Evolutionary conservation across 768 basidiomycete species (phyloP).

Genomic region (Hypholoma sublateritium): DNA sequence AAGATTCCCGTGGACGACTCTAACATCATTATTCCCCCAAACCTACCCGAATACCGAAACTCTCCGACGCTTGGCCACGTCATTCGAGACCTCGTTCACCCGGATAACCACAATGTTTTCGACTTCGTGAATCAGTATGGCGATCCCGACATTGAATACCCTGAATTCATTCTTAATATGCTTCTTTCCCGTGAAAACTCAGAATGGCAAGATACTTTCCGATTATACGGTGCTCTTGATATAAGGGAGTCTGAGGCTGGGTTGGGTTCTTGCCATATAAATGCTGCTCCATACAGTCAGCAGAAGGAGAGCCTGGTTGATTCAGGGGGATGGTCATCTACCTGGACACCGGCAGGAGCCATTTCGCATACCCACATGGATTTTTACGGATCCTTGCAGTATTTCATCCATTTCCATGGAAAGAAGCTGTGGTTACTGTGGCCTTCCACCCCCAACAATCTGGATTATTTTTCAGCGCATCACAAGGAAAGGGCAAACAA

Average conservation of each 20-base stretch:
- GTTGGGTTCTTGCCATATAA: not conserved
- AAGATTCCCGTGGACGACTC: not conserved
- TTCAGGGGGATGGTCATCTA: not conserved
- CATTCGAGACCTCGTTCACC: not conserved
- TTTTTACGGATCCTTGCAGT: conserved; percentile 2
- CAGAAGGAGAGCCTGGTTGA: not conserved
- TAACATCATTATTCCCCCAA: not conserved
- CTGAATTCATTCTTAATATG: not conserved
- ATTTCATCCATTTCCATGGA: conserved; percentile 6
- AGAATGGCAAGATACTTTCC: not conserved
- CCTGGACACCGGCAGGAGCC: not conserved
- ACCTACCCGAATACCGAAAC: not conserved
- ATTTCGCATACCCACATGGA: conserved; percentile 7
- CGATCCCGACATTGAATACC: not conserved
- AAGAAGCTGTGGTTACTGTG: conserved; percentile 7
- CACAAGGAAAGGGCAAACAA: not conserved
- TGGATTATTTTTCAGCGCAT: not conserved
- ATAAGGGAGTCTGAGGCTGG: not conserved
- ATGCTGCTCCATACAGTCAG: not conserved
- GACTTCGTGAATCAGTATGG: not conserved
- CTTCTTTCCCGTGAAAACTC: not conserved
- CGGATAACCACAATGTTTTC: not conserved
- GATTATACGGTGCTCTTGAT: not conserved
- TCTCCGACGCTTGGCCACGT: not conserved
- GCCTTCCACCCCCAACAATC: not conserved